A percentile compares a stretch with the other conserved stretches of the same genome.
Evolutionary conservation across 306 rosid species (phyloP).

Genomic region (Abrus precatorius): DNA sequence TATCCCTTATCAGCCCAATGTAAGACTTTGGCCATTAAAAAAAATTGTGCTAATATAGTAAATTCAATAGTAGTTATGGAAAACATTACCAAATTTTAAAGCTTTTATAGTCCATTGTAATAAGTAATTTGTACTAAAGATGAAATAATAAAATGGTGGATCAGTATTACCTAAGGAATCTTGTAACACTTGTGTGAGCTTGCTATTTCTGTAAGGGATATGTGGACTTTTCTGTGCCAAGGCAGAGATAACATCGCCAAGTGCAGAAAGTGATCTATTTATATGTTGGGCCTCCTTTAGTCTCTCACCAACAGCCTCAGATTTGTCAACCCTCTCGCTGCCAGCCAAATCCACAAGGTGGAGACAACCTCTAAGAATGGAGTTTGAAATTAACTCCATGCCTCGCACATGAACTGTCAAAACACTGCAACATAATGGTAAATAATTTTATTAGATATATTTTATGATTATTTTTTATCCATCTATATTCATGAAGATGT

Average conservation of each 20-base stretch:
- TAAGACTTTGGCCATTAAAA: not conserved
- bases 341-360: constrained; percentile 99
- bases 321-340: constrained; percentile 96
- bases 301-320: constrained; percentile 98
- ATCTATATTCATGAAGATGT: constrained; percentile 19
- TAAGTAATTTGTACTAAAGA: constrained; percentile 14
- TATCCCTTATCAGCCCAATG: not conserved
- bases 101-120: not conserved
- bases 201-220: constrained; percentile 96
- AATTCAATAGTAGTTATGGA: constrained; percentile 31
- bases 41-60: not conserved
- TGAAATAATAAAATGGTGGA: not conserved
- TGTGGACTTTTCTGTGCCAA: constrained; percentile 97
- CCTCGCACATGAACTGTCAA: constrained; percentile 91
- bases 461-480: constrained; percentile 14
- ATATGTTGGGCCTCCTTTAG: constrained; percentile 97
- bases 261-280: constrained; percentile 98
- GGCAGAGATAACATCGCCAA: constrained; percentile 98
- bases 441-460: constrained; percentile 23
- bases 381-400: constrained; percentile 78
- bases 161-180: constrained; percentile 86
- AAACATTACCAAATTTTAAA: constrained; percentile 2
- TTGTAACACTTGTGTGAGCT: constrained; percentile 96
- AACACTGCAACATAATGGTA: constrained; percentile 66
- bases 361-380: constrained; percentile 88